phyloP scores from a whole-genome alignment of 441 rosid species.

The Capsella rubella region DNA sequence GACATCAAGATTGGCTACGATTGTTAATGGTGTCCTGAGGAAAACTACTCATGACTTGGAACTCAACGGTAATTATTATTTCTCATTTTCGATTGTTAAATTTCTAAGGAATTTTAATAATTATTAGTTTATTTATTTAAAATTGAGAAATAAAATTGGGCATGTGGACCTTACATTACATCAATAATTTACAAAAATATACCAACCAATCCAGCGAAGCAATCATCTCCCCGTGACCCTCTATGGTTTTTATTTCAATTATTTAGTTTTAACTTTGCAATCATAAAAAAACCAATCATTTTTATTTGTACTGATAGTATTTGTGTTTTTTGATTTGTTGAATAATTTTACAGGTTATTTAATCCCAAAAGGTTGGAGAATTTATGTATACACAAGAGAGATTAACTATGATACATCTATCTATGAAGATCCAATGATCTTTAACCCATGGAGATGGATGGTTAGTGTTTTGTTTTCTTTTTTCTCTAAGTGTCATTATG shows the following conservation, averaged over 20 bases:
- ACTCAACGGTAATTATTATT: slow-evolving; percentile 63
- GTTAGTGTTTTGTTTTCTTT: slow-evolving; percentile 45
- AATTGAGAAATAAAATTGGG: slow-evolving; percentile 18
- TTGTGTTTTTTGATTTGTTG: not conserved
- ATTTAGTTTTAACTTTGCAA: slow-evolving; percentile 13
- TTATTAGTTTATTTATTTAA: not conserved
- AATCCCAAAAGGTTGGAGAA: slow-evolving; percentile 95
- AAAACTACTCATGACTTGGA: slow-evolving; percentile 89
- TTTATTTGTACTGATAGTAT: not conserved
- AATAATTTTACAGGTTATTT: slow-evolving; percentile 59
- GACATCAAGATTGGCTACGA: slow-evolving; percentile 93
- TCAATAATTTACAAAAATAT: slow-evolving; percentile 40
- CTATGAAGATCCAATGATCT: slow-evolving; percentile 71
- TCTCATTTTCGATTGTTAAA: not conserved
- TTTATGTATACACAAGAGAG: slow-evolving; percentile 90
- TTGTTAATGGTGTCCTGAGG: slow-evolving; percentile 92
- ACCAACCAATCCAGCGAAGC: slow-evolving; percentile 49
- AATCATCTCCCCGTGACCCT: slow-evolving; percentile 45
- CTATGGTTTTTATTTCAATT: slow-evolving; percentile 48
- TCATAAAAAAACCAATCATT: not conserved
- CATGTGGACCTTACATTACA: slow-evolving; percentile 40
- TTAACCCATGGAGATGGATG: slow-evolving; percentile 97
- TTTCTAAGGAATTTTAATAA: not conserved
- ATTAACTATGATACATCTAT: slow-evolving; percentile 74
- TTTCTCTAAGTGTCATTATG: not conserved